Base-by-base conservation (phyloP, 108 stramenopile species). In the Mediolabrus comicus region DNA sequence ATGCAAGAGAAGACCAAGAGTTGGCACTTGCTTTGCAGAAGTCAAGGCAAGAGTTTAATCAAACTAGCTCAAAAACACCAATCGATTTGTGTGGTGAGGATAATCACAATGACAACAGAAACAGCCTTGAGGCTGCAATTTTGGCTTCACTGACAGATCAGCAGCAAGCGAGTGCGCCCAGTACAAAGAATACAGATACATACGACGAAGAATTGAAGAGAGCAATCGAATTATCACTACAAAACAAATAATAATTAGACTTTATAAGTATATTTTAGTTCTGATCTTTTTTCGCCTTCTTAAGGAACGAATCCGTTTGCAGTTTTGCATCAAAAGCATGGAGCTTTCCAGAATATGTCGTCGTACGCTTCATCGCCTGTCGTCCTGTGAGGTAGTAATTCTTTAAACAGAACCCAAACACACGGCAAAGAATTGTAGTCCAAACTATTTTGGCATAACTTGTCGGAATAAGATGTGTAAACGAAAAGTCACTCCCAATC, bases 301-400 rank as follows among this genome's bases (percentile, higher is more conserved):
- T 88, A 61, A 95, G 71, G 53, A 86, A 65, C 54, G 86, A 84
- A 9, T 87, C 81, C 3, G 90, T 82, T 27, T 80, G 84, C 26
- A 95, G 62, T 68, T 92, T 92, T 2, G 94, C 91, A 31, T 86
- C 85, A 67, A 95, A 92, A 7, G 94, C 90, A 46, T 88, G 72
- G 53, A 82, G 77, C 32, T 95, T 95, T 1, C 91, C 94, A 30
- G 94, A 91, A 64, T 91, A 95, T 13, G 88, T 91, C 0, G 91
- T 91, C 0, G 87, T 87, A 35, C 94, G 85, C 60, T 92, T 92
- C 80, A 74, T 73, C 10, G 94, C 91, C 62, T 95, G 88, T 26
- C 94, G 78, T 65, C 88, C 88, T 53, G 91, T 85, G 59, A 92
- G 69, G 65, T 83, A 95, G 66, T 92, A 95, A 57, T 95, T 95